Evolutionary conservation across 805 yeast species (phyloP), one percentile per base, ranked within the genome.

Genomic region (Wickerhamiella cacticola): DNA sequence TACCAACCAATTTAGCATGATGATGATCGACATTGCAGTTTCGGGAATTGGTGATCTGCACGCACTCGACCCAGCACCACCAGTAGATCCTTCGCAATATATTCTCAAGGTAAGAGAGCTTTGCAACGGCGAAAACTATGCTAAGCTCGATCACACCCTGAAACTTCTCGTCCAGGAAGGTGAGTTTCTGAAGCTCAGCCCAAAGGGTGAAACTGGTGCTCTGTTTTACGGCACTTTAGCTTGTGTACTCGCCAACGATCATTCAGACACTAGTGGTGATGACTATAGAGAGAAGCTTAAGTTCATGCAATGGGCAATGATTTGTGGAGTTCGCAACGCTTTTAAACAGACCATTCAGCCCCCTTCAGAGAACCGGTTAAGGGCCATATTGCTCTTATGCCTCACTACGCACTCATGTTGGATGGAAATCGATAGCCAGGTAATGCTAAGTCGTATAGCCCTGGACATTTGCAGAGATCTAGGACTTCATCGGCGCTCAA

Each of bases 391-490:
- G 10, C 3, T 23, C 3, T 6, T 43, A 7, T 43, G 33, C 15
- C 13, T 24, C 10, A 7, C 29, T 1, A 16, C n/a, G 1, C 6
- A 16, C 16, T 39, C n/a, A 9, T 23, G 21, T 22, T 33, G 40
- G 46, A 13, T 43, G 8, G 18, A 16, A n/a, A 23, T 16, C 9
- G 39, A 43, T 8, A 8, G 23, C 31, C 40, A 29, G n/a, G 28
- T 29, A 5, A 8, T 22, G n/a, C 46, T 43, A 21, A 43, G 46
- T 18, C 28, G 46, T 8, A 10, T 33, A 3, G 31, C 39, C 24
- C 4, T 43, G n/a, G 39, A 25, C 9, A 7, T 43, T 5, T 43
- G 46, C 28, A 21, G 39, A 9, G 46, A 31, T 21, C 15, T 43
- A 18, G 46, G 46, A 5, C 40, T 43, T 3, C 33, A 43, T 23